These are phyloP conservation scores for Coix lacrymajobi DNA, from an alignment of 176 grass and related monocot species.

Conservation along the genomic window DNA sequence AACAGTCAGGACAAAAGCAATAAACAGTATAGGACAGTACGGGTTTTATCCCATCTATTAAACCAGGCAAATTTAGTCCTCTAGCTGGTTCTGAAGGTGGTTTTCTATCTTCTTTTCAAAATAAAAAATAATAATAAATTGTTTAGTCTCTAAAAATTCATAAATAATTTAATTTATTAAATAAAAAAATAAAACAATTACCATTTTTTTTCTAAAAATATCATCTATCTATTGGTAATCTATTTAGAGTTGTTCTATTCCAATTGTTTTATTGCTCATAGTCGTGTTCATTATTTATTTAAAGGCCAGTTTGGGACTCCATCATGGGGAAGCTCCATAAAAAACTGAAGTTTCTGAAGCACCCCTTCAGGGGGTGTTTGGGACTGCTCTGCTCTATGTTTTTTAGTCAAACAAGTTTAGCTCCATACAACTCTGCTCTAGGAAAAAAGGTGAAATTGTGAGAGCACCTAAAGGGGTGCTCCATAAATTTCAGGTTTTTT, in stretches of 20 bases:
- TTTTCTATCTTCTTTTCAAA: background rate
- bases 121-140: background rate
- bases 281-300: background rate
- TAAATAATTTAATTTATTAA: no score
- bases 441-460: no score
- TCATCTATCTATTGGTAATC: background rate
- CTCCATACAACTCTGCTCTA: no score
- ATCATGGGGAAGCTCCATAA: no score
- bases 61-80: background rate
- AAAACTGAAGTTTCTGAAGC: no score
- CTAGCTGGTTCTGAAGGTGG: background rate
- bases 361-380: no score
- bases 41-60: background rate
- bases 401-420: no score
- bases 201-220: background rate
- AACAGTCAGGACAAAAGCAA: background rate
- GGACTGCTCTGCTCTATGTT: no score
- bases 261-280: background rate
- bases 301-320: no score
- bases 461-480: no score
- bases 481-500: no score
- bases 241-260: background rate
- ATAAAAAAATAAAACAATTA: no score
- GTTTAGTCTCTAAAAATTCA: background rate
- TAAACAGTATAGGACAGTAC: background rate